Evolutionary conservation across 2,329 filamentous ascomycete species (phyloP).

Genomic region (Aspergillus ochraceus): DNA sequence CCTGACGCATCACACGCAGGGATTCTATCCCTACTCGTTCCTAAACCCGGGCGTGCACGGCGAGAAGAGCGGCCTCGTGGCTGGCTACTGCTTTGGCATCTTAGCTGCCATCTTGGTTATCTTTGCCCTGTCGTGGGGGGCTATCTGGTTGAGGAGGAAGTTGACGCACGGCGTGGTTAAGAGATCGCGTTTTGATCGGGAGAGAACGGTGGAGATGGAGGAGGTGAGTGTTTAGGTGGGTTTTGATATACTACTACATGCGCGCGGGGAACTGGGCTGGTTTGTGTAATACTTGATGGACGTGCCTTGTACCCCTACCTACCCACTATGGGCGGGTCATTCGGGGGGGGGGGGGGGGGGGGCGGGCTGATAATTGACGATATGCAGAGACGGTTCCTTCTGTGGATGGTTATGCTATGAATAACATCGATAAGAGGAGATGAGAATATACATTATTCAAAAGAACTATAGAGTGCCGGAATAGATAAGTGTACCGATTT

Average conservation of each 20-base stretch:
- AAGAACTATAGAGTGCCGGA: background rate
- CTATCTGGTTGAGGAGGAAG: conserved; percentile 56
- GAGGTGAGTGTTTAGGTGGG: conserved; percentile 2
- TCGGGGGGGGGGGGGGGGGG: too few relatives aligned
- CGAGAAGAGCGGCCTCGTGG: conserved; percentile 53
- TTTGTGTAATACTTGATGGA: background rate
- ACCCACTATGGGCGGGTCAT: background rate
- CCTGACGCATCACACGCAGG: conserved; percentile 66
- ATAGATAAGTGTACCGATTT: background rate
- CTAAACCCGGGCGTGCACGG: conserved; percentile 61
- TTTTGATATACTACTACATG: background rate
- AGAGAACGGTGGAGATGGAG: conserved; percentile 12
- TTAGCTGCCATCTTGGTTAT: conserved; percentile 56
- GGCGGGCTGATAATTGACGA: background rate
- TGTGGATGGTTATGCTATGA: background rate
- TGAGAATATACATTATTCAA: background rate
- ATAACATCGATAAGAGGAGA: background rate
- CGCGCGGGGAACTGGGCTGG: background rate
- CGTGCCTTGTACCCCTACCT: background rate
- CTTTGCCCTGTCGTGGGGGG: conserved; percentile 53
- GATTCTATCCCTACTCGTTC: conserved; percentile 77
- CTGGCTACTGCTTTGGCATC: conserved; percentile 63
- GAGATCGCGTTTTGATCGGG: conserved; percentile 22
- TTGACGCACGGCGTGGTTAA: conserved; percentile 37
- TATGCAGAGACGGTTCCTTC: background rate